Evolutionary conservation across 768 basidiomycete species (phyloP).

Genomic region (Russula virescens): DNA sequence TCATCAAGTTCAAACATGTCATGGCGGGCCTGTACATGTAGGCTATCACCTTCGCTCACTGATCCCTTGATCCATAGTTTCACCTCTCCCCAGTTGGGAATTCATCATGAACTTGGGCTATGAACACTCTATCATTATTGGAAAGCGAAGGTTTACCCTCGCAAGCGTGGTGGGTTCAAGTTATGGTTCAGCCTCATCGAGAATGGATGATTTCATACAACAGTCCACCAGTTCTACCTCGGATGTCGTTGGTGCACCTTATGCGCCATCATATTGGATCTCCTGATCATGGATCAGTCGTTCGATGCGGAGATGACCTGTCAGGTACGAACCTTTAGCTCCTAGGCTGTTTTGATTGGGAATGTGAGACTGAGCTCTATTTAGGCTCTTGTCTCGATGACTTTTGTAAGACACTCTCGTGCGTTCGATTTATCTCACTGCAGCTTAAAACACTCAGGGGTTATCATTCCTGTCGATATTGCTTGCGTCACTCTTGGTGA

Average conservation of each 20-base stretch:
- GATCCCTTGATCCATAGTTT: neutral
- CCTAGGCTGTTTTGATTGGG: neutral
- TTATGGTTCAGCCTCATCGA: neutral
- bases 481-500: neutral
- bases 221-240: conserved; percentile 4
- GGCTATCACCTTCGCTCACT: neutral
- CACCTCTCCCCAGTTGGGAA: conserved; percentile 11
- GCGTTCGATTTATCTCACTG: neutral
- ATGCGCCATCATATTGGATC: neutral
- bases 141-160: neutral
- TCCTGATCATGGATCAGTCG: neutral
- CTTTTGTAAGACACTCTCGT: conserved; percentile 4
- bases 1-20: neutral
- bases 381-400: neutral
- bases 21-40: conserved; percentile 3
- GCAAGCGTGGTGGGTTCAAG: neutral
- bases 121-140: neutral
- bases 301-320: neutral
- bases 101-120: neutral
- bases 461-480: neutral
- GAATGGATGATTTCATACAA: neutral
- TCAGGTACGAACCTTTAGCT: neutral
- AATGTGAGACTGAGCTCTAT: neutral
- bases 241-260: conserved; percentile 11
- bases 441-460: too few relatives aligned